A percentile compares a stretch with the other conserved stretches of the same genome.
These are phyloP conservation scores for Trichoderma gamsii DNA, from an alignment of 495 filamentous ascomycete genomes.

Conservation along the genomic window DNA sequence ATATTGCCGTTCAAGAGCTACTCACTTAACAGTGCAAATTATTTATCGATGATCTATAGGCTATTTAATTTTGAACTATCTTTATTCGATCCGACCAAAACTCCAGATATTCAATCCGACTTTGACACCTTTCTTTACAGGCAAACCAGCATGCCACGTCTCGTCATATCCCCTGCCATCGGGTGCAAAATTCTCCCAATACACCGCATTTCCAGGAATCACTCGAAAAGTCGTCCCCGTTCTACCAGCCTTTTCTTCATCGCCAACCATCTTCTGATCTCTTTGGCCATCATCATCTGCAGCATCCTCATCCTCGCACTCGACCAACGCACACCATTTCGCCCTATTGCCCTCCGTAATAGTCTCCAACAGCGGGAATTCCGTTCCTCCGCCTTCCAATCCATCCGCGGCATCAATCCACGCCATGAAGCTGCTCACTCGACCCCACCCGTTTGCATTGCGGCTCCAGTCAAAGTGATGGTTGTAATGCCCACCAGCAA, in stretches of 20 bases:
- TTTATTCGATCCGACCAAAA: slow-evolving; percentile 18
- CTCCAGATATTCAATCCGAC: slow-evolving; percentile 47
- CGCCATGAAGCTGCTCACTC: slow-evolving; percentile 44
- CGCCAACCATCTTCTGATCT: not conserved
- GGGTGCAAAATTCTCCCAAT: slow-evolving; percentile 45
- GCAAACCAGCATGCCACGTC: slow-evolving; percentile 44
- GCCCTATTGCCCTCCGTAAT: slow-evolving; percentile 21
- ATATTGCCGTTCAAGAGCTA: no score
- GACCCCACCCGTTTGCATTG: slow-evolving; percentile 36
- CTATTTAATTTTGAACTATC: not conserved
- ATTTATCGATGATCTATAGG: not conserved
- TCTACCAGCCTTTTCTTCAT: slow-evolving; percentile 16
- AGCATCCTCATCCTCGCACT: slow-evolving; percentile 24
- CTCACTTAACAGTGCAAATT: not conserved
- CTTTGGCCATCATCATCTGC: not conserved
- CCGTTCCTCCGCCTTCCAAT: slow-evolving; percentile 39
- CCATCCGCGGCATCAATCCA: slow-evolving; percentile 34
- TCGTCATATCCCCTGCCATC: slow-evolving; percentile 41
- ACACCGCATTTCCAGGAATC: slow-evolving; percentile 41
- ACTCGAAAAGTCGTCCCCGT: slow-evolving; percentile 36
- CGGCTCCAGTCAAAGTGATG: slow-evolving; percentile 45
- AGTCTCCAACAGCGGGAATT: slow-evolving; percentile 34
- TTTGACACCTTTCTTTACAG: slow-evolving; percentile 37
- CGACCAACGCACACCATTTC: slow-evolving; percentile 41
- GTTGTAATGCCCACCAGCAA: slow-evolving; percentile 33